phyloP scores from a whole-genome alignment of 176 grass and related monocot genomes.

The Rhipidocladum racemiflorum region DNA sequence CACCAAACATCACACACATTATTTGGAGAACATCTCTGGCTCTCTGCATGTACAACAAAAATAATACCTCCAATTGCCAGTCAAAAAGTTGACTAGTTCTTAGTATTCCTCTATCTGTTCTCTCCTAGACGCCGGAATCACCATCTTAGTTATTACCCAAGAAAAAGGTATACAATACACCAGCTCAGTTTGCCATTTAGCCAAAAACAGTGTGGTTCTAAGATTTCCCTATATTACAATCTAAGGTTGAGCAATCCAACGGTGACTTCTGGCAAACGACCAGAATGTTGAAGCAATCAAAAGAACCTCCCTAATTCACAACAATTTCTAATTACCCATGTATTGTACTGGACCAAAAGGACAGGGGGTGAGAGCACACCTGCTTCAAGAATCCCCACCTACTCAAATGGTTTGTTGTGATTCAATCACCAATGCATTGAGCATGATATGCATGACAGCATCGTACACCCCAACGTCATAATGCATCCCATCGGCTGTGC shows the following conservation, averaged over 20 bases:
- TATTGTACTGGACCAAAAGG: conserved; percentile 39
- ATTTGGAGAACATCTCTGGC: conserved; percentile 1
- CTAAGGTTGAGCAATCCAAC: conserved; percentile 37
- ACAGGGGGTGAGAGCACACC: conserved; percentile 47
- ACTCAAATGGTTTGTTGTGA: conserved; percentile 73
- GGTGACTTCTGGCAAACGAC: neutral
- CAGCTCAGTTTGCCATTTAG: conserved; percentile 20
- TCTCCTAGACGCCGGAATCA: conserved; percentile 34
- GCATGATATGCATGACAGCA: conserved; percentile 76
- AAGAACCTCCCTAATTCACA: conserved; percentile 50
- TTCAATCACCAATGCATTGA: conserved; percentile 82
- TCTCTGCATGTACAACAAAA: neutral
- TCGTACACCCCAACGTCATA: conserved; percentile 65
- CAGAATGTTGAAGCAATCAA: conserved; percentile 41
- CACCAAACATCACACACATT: neutral
- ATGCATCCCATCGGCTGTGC: conserved; percentile 84
- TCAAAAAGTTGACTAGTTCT: conserved; percentile 3
- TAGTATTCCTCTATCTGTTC: neutral
- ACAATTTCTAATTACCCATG: conserved; percentile 40
- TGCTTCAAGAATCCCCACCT: conserved; percentile 48
- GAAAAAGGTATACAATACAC: conserved; percentile 30
- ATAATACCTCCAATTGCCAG: neutral
- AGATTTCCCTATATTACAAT: conserved; percentile 43
- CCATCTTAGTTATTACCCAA: conserved; percentile 37
- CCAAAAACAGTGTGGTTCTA: conserved; percentile 42